Conservation (phyloP, 768 basidiomycete genomes). For the Mycena belliarum region DNA sequence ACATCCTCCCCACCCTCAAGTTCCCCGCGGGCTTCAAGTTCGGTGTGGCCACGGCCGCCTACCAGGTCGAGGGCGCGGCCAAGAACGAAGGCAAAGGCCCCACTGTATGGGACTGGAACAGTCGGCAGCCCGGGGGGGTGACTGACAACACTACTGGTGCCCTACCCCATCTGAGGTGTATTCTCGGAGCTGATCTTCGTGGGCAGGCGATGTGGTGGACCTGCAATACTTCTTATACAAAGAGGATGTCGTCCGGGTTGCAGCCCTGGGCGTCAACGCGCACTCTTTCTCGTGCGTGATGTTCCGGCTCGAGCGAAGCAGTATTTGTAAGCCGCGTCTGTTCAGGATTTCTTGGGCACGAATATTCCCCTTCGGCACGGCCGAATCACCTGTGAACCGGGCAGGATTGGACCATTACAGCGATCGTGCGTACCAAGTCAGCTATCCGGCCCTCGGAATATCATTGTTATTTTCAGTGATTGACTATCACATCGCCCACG, state of each 20-base stretch:
- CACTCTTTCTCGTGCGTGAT: constrained; percentile 52
- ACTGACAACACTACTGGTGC: constrained; percentile 46
- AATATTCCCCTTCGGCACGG: constrained; percentile 50
- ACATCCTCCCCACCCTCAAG: constrained; percentile 44
- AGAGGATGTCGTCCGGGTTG: constrained; percentile 49
- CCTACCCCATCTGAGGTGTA: neutral
- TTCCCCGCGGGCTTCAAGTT: constrained; percentile 51
- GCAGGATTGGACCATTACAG: constrained; percentile 47
- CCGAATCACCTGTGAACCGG: constrained; percentile 51
- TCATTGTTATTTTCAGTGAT: no score
- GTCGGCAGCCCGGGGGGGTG: constrained; percentile 42
- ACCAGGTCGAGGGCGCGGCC: constrained; percentile 54
- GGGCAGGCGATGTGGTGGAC: constrained; percentile 46
- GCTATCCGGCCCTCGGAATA: no score
- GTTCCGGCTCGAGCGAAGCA: neutral
- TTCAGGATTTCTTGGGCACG: constrained; percentile 53
- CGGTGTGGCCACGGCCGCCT: constrained; percentile 54
- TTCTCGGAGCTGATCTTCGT: neutral
- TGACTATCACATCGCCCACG: constrained; percentile 42
- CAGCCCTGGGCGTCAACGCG: constrained; percentile 51
- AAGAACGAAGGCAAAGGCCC: constrained; percentile 53
- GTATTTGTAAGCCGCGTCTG: neutral
- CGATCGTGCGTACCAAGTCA: constrained; percentile 39
- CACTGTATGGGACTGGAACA: constrained; percentile 52
- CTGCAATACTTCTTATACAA: constrained; percentile 56